These are phyloP conservation scores for Kwoniella newhampshirensis DNA, from an alignment of 768 basidiomycete species.

Conservation along the genomic window DNA sequence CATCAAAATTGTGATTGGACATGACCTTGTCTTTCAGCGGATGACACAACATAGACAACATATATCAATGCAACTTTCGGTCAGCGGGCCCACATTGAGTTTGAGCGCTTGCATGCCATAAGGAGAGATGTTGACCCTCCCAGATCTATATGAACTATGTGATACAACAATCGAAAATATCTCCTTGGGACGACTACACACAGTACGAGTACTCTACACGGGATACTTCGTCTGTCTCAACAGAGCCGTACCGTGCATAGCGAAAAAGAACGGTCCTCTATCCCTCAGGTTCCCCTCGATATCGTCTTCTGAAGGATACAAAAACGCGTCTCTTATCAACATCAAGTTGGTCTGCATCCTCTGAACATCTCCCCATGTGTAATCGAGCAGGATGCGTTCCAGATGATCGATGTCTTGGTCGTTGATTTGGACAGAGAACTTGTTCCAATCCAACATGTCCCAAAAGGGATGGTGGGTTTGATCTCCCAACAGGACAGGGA, in stretches of 20 bases:
- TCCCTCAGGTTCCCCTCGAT: slow-evolving; percentile 30
- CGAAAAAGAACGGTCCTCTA: slow-evolving; percentile 51
- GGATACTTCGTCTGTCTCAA: slow-evolving; percentile 39
- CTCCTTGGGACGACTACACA: too few relatives aligned
- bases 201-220: too few relatives aligned
- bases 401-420: slow-evolving; percentile 48
- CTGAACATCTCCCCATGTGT: slow-evolving; percentile 38
- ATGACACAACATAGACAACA: too few relatives aligned
- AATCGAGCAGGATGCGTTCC: slow-evolving; percentile 46
- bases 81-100: too few relatives aligned
- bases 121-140: too few relatives aligned
- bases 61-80: too few relatives aligned
- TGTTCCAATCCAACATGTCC: slow-evolving; percentile 53
- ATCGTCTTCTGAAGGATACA: slow-evolving; percentile 44
- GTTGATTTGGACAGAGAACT: slow-evolving; percentile 49
- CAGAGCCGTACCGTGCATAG: slow-evolving; percentile 49
- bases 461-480: slow-evolving; percentile 51
- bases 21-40: too few relatives aligned
- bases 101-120: too few relatives aligned
- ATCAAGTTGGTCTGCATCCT: slow-evolving; percentile 52
- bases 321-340: slow-evolving; percentile 52
- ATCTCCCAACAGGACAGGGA: slow-evolving; percentile 53
- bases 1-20: not conserved
- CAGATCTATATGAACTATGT: too few relatives aligned
- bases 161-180: too few relatives aligned